Evolutionary conservation across 441 rosid genomes (phyloP).

Genomic region (Gossypium laxum): DNA sequence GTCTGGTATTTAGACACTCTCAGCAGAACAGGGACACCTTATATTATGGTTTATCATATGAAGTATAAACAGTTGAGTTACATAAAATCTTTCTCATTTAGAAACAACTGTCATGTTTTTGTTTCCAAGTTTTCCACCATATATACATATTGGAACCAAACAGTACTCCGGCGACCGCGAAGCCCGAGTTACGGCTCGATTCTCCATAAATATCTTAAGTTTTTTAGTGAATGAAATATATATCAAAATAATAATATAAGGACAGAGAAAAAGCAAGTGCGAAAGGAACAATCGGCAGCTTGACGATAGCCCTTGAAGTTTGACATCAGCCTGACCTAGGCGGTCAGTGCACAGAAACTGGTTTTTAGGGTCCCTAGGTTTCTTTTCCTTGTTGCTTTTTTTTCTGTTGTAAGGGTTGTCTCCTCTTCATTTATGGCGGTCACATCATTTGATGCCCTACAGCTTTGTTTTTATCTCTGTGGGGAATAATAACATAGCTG

Average conservation of each 20-base stretch:
- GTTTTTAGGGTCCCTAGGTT: slow-evolving; percentile 10
- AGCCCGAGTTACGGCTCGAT: not conserved
- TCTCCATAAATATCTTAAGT: not conserved
- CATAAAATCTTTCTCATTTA: not conserved
- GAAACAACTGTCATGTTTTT: no score
- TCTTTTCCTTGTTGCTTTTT: not conserved
- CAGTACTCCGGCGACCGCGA: not conserved
- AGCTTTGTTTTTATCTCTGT: not conserved
- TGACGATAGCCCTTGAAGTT: slow-evolving; percentile 6
- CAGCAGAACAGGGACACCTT: not conserved
- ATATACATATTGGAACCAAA: no score
- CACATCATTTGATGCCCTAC: slow-evolving; percentile 13
- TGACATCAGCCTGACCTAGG: slow-evolving; percentile 12
- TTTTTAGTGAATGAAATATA: not conserved
- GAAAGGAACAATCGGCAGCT: slow-evolving; percentile 27
- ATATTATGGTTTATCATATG: not conserved
- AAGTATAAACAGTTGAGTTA: no score
- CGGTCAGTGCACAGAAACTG: slow-evolving; percentile 19
- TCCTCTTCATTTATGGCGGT: slow-evolving; percentile 13
- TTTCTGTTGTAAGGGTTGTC: not conserved
- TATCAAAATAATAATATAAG: not conserved
- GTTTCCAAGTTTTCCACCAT: no score
- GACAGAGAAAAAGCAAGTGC: slow-evolving; percentile 6
- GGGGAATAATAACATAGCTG: not conserved
- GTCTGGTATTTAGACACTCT: not conserved